Base-by-base conservation (phyloP, 2,329 filamentous ascomycete species). In the Penicillium freii region DNA sequence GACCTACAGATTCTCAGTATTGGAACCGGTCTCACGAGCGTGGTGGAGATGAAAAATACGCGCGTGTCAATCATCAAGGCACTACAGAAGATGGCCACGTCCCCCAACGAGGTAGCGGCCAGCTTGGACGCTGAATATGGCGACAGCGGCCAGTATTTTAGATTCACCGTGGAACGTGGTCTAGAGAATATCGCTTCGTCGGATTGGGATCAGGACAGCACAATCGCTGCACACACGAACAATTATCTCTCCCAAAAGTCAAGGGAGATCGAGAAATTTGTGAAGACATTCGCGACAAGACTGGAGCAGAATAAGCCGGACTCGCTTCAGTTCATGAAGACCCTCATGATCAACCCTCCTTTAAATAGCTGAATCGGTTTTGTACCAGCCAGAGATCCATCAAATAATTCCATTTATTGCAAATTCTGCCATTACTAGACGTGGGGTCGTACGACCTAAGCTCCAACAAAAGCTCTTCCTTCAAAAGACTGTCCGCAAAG, bases 81-180 rank as follows among this genome's bases (percentile, higher is more conserved):
- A 9, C 13, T 54, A 8, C n/a, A 54, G 15, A 29, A 31, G 8
- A 43, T 54, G 43, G 23, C 52, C 1, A 49, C 42, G 1, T 54
- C 44, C 10, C 42, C 51, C 8, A 31, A 21, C 7, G 29, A 29
- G 21, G 40, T 38, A 15, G 40, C 40, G 1, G 21, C 40, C 3
- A 45, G 6, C 2, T 8, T 52, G 19, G 21, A 38, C 0, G 11
- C 21, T n/a, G 0, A 5, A 2, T 45, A 33, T 31, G 29, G 50
- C 10, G 27, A 33, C 4, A 31, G 7, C 3, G 44, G 19, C 13
- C 21, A 54, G 19, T 54, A 54, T 13, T 54, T 40, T 36, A 27
- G 51, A 17, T 54, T 54, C 25, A 36, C 48, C 19, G 51, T 54
- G 13, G 34, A 54, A 42, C 44, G 9, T 3, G 51, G 51, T 15